Conservation (phyloP, 73 alveolate species). For the Tetrahymena borealis region DNA sequence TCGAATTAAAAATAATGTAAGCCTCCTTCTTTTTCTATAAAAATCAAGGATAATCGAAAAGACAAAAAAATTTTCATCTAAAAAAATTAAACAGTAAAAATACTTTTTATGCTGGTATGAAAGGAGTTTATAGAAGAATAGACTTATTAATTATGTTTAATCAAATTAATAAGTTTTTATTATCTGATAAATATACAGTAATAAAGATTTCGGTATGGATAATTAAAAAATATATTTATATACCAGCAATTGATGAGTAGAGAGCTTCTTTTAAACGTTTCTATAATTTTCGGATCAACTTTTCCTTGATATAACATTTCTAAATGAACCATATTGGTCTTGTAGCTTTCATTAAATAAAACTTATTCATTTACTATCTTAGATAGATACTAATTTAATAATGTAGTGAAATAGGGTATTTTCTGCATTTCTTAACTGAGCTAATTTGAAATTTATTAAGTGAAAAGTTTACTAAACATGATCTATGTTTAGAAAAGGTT, state of each 20-base stretch:
- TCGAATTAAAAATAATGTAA: too few species aligned
- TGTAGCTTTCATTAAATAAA: background rate
- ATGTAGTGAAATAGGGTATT: background rate
- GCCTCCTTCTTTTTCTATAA: too few species aligned
- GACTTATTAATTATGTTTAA: too few species aligned
- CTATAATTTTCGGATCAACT: background rate
- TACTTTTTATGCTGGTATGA: too few species aligned
- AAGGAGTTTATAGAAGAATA: too few species aligned
- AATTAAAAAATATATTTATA: background rate
- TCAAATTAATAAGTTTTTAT: too few species aligned
- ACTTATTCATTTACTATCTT: background rate
- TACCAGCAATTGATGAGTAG: background rate
- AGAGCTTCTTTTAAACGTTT: background rate
- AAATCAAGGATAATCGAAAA: too few species aligned
- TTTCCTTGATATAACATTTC: background rate
- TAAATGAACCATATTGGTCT: background rate
- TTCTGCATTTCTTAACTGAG: background rate
- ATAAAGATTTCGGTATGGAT: too few species aligned
- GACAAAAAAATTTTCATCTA: too few species aligned
- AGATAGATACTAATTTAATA: background rate
- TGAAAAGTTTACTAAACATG: background rate
- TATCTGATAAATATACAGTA: too few species aligned
- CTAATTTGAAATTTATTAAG: background rate
- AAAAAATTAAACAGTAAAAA: too few species aligned
- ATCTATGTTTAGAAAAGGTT: background rate